These are phyloP conservation scores for Dysphania ambrosioides DNA, from an alignment of 148 eudicot species.

Conservation along the genomic window DNA sequence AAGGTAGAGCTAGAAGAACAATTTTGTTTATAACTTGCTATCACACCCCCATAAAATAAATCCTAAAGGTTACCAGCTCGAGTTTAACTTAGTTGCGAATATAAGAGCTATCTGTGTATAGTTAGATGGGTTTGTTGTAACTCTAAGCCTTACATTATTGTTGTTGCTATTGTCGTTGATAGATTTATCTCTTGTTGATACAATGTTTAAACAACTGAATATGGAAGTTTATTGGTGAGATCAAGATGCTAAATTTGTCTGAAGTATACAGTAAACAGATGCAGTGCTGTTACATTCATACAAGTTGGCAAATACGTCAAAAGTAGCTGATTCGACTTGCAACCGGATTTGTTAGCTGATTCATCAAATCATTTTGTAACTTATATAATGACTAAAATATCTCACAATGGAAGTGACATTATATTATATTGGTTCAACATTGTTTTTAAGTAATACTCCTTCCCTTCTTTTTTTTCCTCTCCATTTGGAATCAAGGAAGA, in stretches of 20 bases:
- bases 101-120: neutral
- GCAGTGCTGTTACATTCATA: neutral
- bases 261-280: neutral
- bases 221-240: neutral
- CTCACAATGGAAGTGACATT: neutral
- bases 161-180: neutral
- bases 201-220: neutral
- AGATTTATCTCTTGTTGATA: neutral
- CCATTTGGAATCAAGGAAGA: too few relatives aligned
- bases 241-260: neutral
- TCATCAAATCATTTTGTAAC: neutral
- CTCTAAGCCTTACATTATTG: neutral
- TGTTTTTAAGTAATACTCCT: too few relatives aligned
- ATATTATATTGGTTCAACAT: neutral
- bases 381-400: neutral
- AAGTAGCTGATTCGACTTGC: neutral
- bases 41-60: too few relatives aligned
- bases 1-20: neutral
- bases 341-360: neutral
- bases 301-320: neutral
- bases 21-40: neutral
- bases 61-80: too few relatives aligned
- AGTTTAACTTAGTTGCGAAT: neutral
- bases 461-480: too few relatives aligned
- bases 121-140: neutral